Conservation (phyloP, 768 basidiomycete species). For the Sarcomyxa edulis region DNA sequence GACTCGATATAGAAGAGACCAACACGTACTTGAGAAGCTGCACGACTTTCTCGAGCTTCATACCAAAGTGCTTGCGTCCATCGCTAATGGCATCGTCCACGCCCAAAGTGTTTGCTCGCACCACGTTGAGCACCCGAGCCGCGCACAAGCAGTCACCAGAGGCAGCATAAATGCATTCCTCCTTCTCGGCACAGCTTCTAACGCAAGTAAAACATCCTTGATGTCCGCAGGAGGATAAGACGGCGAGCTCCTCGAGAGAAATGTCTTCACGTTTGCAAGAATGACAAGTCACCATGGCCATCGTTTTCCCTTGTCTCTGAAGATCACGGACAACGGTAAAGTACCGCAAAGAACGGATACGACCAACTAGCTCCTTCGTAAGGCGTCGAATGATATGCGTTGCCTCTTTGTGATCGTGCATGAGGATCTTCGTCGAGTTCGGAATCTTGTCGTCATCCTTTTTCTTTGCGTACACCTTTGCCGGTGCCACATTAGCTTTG, state of each 20-base stretch:
- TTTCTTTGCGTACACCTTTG: conserved; percentile 44
- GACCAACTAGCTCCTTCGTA: conserved; percentile 84
- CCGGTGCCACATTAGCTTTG: conserved; percentile 46
- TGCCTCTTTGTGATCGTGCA: conserved; percentile 83
- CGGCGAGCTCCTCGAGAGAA: conserved; percentile 65
- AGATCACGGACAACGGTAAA: conserved; percentile 89
- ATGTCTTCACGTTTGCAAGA: conserved; percentile 50
- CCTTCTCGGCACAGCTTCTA: conserved; percentile 61
- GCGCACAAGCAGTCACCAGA: conserved; percentile 72
- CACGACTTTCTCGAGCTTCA: conserved; percentile 76
- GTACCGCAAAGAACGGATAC: conserved; percentile 86
- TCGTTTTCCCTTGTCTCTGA: conserved; percentile 65
- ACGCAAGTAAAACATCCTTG: conserved; percentile 79
- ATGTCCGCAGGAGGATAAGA: conserved; percentile 91
- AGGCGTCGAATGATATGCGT: conserved; percentile 82
- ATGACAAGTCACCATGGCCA: conserved; percentile 58
- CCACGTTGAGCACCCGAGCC: conserved; percentile 77
- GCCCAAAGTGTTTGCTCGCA: conserved; percentile 73
- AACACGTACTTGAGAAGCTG: conserved; percentile 63
- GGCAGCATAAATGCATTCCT: conserved; percentile 75
- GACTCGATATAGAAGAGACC: conserved; percentile 1
- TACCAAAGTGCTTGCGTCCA: conserved; percentile 71
- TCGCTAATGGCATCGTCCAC: conserved; percentile 74
- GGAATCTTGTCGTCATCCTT: conserved; percentile 52
- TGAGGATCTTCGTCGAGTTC: conserved; percentile 52